These are phyloP conservation scores for Ascochyta viciae-villosae DNA, from an alignment of 2,329 filamentous ascomycete species.

Conservation along the genomic window DNA sequence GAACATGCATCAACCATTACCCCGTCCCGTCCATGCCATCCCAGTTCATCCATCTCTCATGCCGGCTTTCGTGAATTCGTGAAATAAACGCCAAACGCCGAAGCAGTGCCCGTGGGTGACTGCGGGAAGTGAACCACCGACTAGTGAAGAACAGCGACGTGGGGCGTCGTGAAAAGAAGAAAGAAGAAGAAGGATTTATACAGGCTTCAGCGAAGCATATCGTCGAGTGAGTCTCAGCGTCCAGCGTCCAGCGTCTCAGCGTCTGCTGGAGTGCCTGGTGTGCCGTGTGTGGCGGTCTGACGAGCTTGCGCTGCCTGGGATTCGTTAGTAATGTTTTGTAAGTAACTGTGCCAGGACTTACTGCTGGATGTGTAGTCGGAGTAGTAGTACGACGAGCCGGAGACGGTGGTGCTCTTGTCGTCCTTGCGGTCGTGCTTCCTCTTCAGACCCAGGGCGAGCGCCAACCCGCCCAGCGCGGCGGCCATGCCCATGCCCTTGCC, in stretches of 20 bases:
- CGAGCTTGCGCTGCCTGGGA: conserved; percentile 55
- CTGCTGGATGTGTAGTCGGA: conserved; percentile 58
- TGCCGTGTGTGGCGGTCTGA: conserved; percentile 51
- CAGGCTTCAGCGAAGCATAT: not conserved
- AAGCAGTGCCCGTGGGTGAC: conserved; percentile 14
- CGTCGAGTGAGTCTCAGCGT: not conserved
- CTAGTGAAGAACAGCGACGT: not conserved
- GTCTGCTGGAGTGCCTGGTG: conserved; percentile 42
- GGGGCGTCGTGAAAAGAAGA: conserved; percentile 15
- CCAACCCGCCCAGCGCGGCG: conserved; percentile 54
- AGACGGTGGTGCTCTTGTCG: conserved; percentile 53
- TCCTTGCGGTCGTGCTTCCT: conserved; percentile 50
- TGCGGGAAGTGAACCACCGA: conserved; percentile 8
- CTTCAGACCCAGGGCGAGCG: conserved; percentile 56
- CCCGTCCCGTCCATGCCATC: no score
- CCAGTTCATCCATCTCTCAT: not conserved
- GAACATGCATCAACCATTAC: no score
- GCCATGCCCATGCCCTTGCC: conserved; percentile 49
- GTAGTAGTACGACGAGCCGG: conserved; percentile 50
- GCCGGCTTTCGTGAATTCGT: conserved; percentile 10
- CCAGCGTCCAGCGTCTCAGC: not conserved
- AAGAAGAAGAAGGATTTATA: conserved; percentile 4
- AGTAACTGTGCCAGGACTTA: conserved; percentile 41
- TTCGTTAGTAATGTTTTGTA: conserved; percentile 23
- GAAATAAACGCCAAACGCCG: conserved; percentile 23